Base-by-base conservation (phyloP, 805 yeast genomes). In the Grigorovia humatica region DNA sequence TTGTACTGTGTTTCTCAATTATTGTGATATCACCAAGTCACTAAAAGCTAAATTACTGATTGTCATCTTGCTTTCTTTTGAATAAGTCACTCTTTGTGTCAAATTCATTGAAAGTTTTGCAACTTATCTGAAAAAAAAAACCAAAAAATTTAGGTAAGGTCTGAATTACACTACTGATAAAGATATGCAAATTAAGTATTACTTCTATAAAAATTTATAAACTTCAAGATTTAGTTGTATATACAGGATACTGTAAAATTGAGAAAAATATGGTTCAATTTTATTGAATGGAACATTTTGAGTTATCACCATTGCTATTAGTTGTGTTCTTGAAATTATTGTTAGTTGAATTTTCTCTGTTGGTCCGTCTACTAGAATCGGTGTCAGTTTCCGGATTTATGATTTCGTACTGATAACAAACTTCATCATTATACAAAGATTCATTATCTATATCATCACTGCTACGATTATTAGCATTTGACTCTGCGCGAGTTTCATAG, bases 301-400 rank as follows among this genome's bases (percentile, higher is more conserved):
- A 32, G 15, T 13, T 32, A 13, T 38, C 17, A n/a, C 42, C 17
- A 38, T 38, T 38, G 2, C 8, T 38, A 23, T 23, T 23, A 23
- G 27, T 23, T 23, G 27, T 23, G 2, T 38, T 38, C 8, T 38
- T 13, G 13, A 15, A 38, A 38, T 38, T 2, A 3, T 38, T 38
- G 7, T 38, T 38, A 38, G 4, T 15, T 12, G 8, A 15, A 38
- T 15, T 38, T 11, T 32, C 15, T 32, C 15, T 8, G 15, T 32
- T 13, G 15, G 3, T 5, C 38, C 38, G 8, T 5, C 15, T 11
- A 32, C 4, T 32, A 13, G 42, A 38, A 12, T 13, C n/a, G 2
- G 57, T 51, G 8, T 56, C 56, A n/a, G 44, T 43, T 13, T 29
- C 43, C 17, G 52, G 23, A 48, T 38, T 13, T 46, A 19, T 23